These are phyloP conservation scores for Polygonum maritimum DNA, from an alignment of 148 eudicot genomes.

Conservation along the genomic window DNA sequence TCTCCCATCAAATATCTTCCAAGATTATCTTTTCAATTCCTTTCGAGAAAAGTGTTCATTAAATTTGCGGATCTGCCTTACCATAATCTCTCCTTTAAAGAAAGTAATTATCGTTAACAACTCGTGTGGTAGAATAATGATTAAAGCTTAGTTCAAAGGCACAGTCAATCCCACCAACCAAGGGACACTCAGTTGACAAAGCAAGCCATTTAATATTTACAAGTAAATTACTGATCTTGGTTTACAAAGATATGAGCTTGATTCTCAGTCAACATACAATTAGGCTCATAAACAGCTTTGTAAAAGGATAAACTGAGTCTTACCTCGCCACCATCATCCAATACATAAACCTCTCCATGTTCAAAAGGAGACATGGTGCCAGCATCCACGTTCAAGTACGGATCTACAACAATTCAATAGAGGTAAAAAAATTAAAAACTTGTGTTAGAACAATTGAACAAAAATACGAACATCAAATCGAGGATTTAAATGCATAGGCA, in stretches of 20 bases:
- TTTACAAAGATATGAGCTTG: not conserved
- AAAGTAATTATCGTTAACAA: not conserved
- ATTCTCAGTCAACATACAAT: not conserved
- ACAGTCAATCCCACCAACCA: conserved; percentile 6
- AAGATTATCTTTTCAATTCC: not conserved
- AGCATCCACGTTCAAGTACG: conserved; percentile 91
- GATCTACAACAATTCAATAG: conserved; percentile 39
- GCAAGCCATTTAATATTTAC: not conserved
- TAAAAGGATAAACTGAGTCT: conserved; percentile 3
- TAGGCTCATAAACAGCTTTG: not conserved
- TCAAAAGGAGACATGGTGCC: conserved; percentile 99
- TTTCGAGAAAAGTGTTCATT: not conserved
- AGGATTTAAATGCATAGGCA: not conserved
- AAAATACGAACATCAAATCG: not conserved
- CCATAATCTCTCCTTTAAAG: not conserved
- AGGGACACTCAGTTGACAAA: not conserved
- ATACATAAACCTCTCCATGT: conserved; percentile 91
- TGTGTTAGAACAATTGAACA: not conserved
- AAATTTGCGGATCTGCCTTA: conserved; percentile 1
- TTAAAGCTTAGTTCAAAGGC: not conserved
- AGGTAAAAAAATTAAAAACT: not conserved
- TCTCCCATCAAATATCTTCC: not conserved
- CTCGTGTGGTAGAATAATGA: not conserved
- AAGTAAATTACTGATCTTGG: not conserved
- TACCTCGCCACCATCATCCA: conserved; percentile 98